Conservation (phyloP, 495 filamentous ascomycete genomes). For the Aspergillus affinis region DNA sequence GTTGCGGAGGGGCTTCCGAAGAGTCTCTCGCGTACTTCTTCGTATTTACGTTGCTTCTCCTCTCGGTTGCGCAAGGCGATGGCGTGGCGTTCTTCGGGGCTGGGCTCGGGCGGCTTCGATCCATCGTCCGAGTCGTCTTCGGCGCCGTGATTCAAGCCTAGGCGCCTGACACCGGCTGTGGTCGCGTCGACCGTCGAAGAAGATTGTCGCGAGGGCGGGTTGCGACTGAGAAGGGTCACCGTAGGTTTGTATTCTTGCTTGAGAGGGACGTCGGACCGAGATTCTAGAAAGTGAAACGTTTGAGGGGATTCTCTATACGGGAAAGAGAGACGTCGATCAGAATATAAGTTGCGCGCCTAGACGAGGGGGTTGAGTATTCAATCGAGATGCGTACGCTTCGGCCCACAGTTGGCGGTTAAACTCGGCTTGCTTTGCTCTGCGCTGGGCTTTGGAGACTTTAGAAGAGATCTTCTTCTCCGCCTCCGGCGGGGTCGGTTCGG, state of each 20-base stretch:
- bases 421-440: slow-evolving; percentile 75
- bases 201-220: slow-evolving; percentile 53
- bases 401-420: slow-evolving; percentile 84
- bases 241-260: slow-evolving; percentile 80
- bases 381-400: slow-evolving; percentile 62
- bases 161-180: slow-evolving; percentile 56
- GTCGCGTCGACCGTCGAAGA: slow-evolving; percentile 41
- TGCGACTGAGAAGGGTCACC: slow-evolving; percentile 80
- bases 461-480: slow-evolving; percentile 48
- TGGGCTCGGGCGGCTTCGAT: slow-evolving; percentile 55
- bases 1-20: slow-evolving; percentile 62
- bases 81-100: slow-evolving; percentile 67
- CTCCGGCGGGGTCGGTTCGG: slow-evolving; percentile 33
- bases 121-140: slow-evolving; percentile 70
- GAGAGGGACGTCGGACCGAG: slow-evolving; percentile 64
- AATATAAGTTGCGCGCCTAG: not conserved
- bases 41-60: slow-evolving; percentile 85
- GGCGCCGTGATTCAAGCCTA: slow-evolving; percentile 58
- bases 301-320: slow-evolving; percentile 57
- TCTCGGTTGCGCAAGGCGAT: slow-evolving; percentile 74
- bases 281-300: slow-evolving; percentile 70
- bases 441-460: slow-evolving; percentile 70
- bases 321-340: slow-evolving; percentile 2
- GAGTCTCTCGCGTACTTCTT: slow-evolving; percentile 79
- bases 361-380: not conserved